phyloP scores from a whole-genome alignment of 2,329 filamentous ascomycete genomes.

The Stachybotrys echinatus region DNA sequence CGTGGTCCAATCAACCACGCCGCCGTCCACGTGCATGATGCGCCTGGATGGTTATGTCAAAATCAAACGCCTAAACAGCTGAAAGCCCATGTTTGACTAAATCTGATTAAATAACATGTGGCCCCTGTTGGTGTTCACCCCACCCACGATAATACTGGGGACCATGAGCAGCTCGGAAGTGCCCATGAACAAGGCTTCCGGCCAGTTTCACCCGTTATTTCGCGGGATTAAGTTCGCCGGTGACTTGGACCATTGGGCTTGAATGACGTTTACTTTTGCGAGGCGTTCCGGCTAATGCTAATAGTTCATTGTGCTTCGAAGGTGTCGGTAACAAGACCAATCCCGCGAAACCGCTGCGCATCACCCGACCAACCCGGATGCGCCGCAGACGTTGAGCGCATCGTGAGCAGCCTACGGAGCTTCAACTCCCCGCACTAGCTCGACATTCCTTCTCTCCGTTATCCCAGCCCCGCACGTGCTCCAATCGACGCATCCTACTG shows the following conservation, averaged over 20 bases:
- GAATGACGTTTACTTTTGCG: no score
- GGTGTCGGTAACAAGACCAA: no score
- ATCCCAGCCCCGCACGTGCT: no score
- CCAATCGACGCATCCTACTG: no score
- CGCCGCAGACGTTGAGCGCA: not conserved
- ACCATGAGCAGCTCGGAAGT: no score
- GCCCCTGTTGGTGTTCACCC: no score
- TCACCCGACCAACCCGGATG: not conserved
- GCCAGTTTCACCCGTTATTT: not conserved
- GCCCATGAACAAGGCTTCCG: no score
- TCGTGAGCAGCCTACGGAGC: not conserved
- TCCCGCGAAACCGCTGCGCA: not conserved
- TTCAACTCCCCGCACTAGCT: not conserved
- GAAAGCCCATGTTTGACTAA: not conserved
- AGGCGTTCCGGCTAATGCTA: no score
- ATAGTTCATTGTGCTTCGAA: no score
- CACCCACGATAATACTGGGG: no score
- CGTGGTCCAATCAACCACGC: not conserved
- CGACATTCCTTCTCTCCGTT: no score
- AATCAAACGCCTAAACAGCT: not conserved
- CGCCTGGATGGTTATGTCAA: not conserved
- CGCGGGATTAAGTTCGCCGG: not conserved
- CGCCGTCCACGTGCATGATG: not conserved
- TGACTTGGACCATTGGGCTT: not conserved
- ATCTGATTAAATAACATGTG: not conserved